Base-by-base conservation (phyloP, 2,329 filamentous ascomycete species). In the Pleoardoris graminearum region DNA sequence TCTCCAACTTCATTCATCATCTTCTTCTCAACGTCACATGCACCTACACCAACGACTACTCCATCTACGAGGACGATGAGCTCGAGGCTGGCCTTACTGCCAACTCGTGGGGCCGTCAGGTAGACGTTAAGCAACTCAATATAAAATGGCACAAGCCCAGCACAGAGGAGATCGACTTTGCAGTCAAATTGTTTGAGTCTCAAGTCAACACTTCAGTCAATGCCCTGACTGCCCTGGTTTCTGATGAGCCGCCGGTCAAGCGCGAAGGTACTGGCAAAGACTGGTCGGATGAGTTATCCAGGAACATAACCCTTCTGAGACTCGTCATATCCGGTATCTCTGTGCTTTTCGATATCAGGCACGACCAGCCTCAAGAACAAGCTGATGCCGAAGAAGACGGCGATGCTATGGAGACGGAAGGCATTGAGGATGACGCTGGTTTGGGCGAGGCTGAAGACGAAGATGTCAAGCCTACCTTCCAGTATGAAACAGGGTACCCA, bases 1-100 rank as follows among this genome's bases (percentile, higher is more conserved):
- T 97, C 35, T 97, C 93, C 53, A 99, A 99, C 75, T 97, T 92
- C 72, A 92, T 97, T 51, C 94, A 99, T 73, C 95, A 99, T 72
- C 82, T 99, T 32, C 81, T 99, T 12, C 86, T 99, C 58, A 97
- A 97, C 71, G 78, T 97, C 48, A 97, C 94, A 0, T 89, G 93
- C 58, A 97, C 91, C 0, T 99, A 97, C 69, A 91, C 93, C 3
- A 86, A 91, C 52, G 94, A 99, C 70, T 91, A 91, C 68, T 85
- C 87, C 8, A 80, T 97, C 46, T 97, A 93, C 70, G 92, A 97
- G 72, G 85, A 88, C n/a, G 81, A 85, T 1, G 82, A 89, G 47
- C 77, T 92, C 49, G 77, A 85, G 57, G 79, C 82, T 50, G 93
- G 91, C 1, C 74, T 97, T 29, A 85, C 87, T 51, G 83, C 91